These are phyloP conservation scores for Ophiognomonia clavigignenti-juglandacearum DNA, from an alignment of 2,329 filamentous ascomycete genomes.

Conservation along the genomic window DNA sequence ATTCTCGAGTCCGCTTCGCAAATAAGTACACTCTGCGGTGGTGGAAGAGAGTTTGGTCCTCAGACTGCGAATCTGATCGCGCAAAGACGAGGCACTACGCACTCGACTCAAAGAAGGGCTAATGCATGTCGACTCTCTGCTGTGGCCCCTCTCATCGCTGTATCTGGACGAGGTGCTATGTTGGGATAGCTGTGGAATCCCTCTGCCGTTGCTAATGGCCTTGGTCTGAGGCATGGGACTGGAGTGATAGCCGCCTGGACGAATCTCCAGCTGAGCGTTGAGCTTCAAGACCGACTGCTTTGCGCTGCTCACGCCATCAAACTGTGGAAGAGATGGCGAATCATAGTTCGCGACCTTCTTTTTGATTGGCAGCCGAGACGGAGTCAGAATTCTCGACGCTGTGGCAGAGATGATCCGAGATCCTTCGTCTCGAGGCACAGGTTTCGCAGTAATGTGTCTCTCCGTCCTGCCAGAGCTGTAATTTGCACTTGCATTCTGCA, in stretches of 20 bases:
- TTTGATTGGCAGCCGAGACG: slow-evolving; percentile 3
- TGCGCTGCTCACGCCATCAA: slow-evolving; percentile 6
- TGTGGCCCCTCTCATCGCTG: neutral
- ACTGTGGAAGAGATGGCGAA: neutral
- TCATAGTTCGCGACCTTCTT: neutral
- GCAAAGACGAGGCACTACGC: slow-evolving; percentile 10
- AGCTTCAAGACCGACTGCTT: neutral
- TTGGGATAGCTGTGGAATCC: neutral
- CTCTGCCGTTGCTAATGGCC: neutral
- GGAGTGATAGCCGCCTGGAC: slow-evolving; percentile 1
- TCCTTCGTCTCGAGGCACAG: neutral
- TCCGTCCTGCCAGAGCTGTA: neutral
- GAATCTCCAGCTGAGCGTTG: slow-evolving; percentile 3
- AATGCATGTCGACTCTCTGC: neutral
- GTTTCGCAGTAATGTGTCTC: neutral
- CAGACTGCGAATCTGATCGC: slow-evolving; percentile 14
- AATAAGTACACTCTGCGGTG: slow-evolving; percentile 8
- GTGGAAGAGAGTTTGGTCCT: slow-evolving; percentile 11
- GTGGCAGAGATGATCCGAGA: neutral
- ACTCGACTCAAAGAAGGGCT: slow-evolving; percentile 1
- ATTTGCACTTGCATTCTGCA: neutral
- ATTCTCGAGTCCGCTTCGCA: slow-evolving; percentile 12
- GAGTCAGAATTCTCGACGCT: neutral
- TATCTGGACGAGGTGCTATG: slow-evolving; percentile 1
- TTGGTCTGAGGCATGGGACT: slow-evolving; percentile 2